Conservation (phyloP, 805 yeast genomes). For the Candida alai region DNA sequence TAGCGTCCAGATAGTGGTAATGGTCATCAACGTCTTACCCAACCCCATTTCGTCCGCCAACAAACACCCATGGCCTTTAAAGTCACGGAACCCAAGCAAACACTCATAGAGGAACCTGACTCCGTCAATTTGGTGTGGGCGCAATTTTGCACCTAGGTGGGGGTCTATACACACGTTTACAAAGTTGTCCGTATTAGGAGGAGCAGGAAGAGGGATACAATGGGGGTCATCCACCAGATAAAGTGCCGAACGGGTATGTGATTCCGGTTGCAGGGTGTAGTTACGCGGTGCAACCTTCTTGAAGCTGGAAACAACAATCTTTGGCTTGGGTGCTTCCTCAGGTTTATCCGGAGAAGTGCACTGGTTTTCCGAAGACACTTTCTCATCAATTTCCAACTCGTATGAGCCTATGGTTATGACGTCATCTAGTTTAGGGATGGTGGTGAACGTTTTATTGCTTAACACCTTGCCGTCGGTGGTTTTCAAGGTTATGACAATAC, state of each 20-base stretch:
- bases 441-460: constrained; percentile 15
- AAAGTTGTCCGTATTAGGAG: constrained; percentile 2
- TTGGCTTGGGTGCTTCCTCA: constrained; percentile 10
- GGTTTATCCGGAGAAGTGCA: neutral
- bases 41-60: constrained; percentile 98
- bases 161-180: constrained; percentile 42
- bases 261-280: constrained; percentile 1
- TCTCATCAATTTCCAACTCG: constrained; percentile 62
- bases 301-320: constrained; percentile 2
- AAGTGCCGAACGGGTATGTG: constrained; percentile 1
- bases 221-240: constrained; percentile 6
- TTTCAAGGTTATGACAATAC: constrained; percentile 23
- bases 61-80: constrained; percentile 63
- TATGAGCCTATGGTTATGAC: constrained; percentile 49
- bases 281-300: constrained; percentile 5
- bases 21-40: constrained; percentile 71
- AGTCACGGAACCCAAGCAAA: constrained; percentile 61
- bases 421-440: constrained; percentile 6
- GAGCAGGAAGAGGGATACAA: constrained; percentile 7
- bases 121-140: constrained; percentile 88
- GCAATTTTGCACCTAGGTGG: constrained; percentile 43
- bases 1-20: constrained; percentile 79
- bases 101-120: constrained; percentile 79
- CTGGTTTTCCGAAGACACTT: constrained; percentile 17
- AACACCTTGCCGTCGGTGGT: constrained; percentile 18